Evolutionary conservation across 345 rosid genomes (phyloP), one percentile per base, ranked within the genome.

Genomic region (Brassica nigra): DNA sequence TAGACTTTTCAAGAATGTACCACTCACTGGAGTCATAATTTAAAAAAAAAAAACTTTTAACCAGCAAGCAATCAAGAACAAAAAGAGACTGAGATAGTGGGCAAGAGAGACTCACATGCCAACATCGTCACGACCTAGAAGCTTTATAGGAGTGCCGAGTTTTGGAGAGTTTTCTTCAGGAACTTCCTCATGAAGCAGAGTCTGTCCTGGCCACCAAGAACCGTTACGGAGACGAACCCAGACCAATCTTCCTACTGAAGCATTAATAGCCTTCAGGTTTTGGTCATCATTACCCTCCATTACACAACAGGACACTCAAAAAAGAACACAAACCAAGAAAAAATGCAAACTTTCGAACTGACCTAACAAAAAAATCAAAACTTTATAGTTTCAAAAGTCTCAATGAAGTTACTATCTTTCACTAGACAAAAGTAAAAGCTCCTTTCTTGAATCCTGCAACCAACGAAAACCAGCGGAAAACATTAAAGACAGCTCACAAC

Each of bases 201-300:
- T 90, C 86, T 89, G 90, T 65, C 97, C 99, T 1, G 99, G 99
- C 99, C 99, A 96, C 99, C 99, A 96, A 12, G 99, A 92, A 37
- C 99, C 98, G 80, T 96, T 96, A 79, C 99, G 84, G 49, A 98
- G 90, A 11, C 97, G 92, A 59, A 96, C 98, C 99, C 99, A 96
- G 33, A 96, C 99, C 84, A 96, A 85, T 63, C 94, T 86, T 12
- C 99, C 99, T 39, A 96, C 93, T 9, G 97, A 88, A 20, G 89
- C 86, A 83, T 96, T 92, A 85, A 93, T 89, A 76, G 83, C 89
- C 85, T 81, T 83, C 79, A 74, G 68, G 78, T 82, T 82, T 79
- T 76, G 80, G 84, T 86, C 98, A 74, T 86, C 90, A 72, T 89
- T 86, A 83, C 91, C 82, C 81, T 88, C 94, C 98, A 93, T 89